Conservation (phyloP, 371 early-diverging fungal genomes). For the Basidiobolus meristosporus region DNA sequence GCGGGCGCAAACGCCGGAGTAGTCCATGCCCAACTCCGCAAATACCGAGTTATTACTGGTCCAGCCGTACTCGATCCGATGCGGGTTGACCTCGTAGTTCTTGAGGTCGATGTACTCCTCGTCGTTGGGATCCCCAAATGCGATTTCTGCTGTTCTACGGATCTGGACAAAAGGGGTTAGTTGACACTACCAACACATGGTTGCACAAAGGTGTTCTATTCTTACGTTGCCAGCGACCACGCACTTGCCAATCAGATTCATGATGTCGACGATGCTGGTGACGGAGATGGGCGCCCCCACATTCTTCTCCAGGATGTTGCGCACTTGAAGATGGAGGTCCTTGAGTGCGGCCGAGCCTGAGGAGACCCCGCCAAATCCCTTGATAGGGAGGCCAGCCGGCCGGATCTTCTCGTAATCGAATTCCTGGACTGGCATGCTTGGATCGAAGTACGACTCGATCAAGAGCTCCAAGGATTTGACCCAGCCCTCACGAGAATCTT, state of each 20-base stretch:
- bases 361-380: slow-evolving; percentile 17
- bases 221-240: slow-evolving; percentile 16
- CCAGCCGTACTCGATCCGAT: slow-evolving; percentile 13
- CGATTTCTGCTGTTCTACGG: slow-evolving; percentile 19
- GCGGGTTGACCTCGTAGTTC: slow-evolving; percentile 15
- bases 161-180: too few relatives aligned
- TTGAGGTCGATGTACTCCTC: slow-evolving; percentile 13
- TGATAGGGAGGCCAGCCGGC: slow-evolving; percentile 9
- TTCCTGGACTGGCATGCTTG: neutral
- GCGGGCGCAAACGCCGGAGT: slow-evolving; percentile 6
- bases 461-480: slow-evolving; percentile 10
- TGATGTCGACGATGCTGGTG: slow-evolving; percentile 13
- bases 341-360: slow-evolving; percentile 11
- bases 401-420: slow-evolving; percentile 12
- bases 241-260: slow-evolving; percentile 18
- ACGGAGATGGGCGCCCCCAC: slow-evolving; percentile 6
- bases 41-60: slow-evolving; percentile 17
- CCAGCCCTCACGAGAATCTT: slow-evolving; percentile 6
- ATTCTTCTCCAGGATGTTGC: slow-evolving; percentile 4
- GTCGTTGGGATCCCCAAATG: slow-evolving; percentile 13
- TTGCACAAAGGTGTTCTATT: too few relatives aligned
- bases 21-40: slow-evolving; percentile 12
- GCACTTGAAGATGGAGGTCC: slow-evolving; percentile 9
- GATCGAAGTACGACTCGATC: slow-evolving; percentile 12
- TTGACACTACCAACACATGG: too few relatives aligned